Conservation (phyloP, 2,329 filamentous ascomycete genomes). For the Drechslerella dactyloides region DNA sequence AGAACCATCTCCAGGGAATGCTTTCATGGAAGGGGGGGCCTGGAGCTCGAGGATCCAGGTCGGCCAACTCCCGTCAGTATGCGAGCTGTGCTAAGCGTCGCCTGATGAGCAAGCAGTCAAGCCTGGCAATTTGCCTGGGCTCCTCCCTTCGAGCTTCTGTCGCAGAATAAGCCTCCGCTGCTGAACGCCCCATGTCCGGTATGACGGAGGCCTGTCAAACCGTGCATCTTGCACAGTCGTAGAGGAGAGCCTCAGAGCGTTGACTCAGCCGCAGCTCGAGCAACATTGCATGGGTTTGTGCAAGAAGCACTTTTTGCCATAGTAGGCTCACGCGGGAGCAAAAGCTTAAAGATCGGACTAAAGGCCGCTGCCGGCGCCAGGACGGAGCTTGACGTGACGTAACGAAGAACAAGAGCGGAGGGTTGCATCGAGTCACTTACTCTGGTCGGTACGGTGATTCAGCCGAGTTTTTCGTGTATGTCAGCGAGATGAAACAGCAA, state of each 20-base stretch:
- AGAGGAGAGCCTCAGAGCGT: constrained; percentile 33
- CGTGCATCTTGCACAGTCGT: constrained; percentile 25
- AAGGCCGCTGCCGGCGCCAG: not conserved
- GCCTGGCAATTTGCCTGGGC: constrained; percentile 38
- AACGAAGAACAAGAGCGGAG: not conserved
- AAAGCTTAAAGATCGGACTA: constrained; percentile 5
- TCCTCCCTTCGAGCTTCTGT: constrained; percentile 13
- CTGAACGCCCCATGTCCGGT: constrained; percentile 26
- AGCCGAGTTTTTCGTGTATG: not conserved
- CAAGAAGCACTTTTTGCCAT: not conserved
- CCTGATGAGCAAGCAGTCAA: constrained; percentile 27
- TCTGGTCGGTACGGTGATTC: not conserved
- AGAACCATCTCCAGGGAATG: not conserved
- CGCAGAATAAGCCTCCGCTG: constrained; percentile 25
- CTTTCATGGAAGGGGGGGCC: not conserved
- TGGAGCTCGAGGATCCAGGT: constrained; percentile 42
- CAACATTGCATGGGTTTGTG: constrained; percentile 1
- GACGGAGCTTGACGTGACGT: not conserved
- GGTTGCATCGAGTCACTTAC: constrained; percentile 2
- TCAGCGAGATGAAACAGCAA: not conserved
- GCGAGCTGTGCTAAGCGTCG: constrained; percentile 5
- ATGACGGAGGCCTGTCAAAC: constrained; percentile 50
- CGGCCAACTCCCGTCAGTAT: not conserved
- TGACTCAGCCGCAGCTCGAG: constrained; percentile 49
- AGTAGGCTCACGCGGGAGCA: not conserved